Evolutionary conservation across 2,329 filamentous ascomycete genomes (phyloP).

Genomic region (Penicillium brasilianum): DNA sequence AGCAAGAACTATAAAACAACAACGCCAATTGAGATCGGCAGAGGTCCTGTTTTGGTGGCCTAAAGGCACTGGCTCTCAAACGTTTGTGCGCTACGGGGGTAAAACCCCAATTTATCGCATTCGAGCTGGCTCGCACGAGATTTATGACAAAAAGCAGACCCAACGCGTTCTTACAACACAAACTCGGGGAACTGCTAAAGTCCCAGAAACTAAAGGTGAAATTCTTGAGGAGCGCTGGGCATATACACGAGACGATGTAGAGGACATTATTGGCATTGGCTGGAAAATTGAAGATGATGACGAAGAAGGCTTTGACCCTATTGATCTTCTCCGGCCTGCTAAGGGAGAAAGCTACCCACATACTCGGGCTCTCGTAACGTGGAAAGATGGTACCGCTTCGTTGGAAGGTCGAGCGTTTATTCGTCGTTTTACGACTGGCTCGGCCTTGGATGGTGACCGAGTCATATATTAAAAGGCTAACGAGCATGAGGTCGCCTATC

Average conservation of each 20-base stretch:
- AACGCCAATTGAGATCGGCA: conserved; percentile 9
- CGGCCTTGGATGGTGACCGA: conserved; percentile 16
- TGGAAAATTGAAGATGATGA: conserved; percentile 28
- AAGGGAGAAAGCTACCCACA: conserved; percentile 18
- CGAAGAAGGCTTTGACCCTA: conserved; percentile 17
- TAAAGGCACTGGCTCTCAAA: too few relatives aligned
- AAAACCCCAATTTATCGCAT: too few relatives aligned
- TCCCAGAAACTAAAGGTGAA: background rate
- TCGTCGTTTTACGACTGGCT: conserved; percentile 19
- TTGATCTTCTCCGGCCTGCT: conserved; percentile 15
- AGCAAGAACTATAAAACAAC: conserved; percentile 10
- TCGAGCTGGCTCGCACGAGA: too few relatives aligned
- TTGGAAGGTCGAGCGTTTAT: too few relatives aligned
- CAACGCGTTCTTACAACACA: background rate
- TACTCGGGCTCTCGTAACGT: conserved; percentile 24
- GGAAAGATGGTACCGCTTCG: too few relatives aligned
- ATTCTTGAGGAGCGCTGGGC: conserved; percentile 12
- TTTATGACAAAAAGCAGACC: too few relatives aligned
- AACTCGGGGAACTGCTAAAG: background rate
- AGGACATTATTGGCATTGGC: conserved; percentile 23
- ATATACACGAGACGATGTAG: conserved; percentile 17
- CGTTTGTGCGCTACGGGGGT: too few relatives aligned
- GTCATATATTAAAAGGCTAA: conserved; percentile 26
- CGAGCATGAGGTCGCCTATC: conserved; percentile 16
- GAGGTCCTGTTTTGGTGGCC: conserved; percentile 27